Evolutionary conservation across 768 basidiomycete genomes (phyloP).

Genomic region (Termitomyces sp.): DNA sequence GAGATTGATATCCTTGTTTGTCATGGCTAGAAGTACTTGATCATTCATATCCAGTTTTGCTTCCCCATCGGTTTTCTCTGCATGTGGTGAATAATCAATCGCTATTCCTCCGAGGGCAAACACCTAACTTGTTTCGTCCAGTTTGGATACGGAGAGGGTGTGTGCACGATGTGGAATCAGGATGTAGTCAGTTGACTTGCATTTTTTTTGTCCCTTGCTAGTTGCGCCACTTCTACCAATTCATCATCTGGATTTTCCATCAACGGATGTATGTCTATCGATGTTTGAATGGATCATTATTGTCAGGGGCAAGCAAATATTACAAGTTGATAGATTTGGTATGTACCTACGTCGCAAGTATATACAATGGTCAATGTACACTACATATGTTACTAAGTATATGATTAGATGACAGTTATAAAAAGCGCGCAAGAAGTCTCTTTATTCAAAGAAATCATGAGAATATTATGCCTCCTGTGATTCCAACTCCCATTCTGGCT

Average conservation of each 20-base stretch:
- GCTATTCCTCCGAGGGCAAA: background rate
- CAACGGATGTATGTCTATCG: too few relatives aligned
- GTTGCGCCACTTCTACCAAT: background rate
- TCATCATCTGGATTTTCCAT: background rate
- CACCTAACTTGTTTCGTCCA: background rate
- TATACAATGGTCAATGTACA: background rate
- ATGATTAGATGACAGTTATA: background rate
- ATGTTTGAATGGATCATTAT: too few relatives aligned
- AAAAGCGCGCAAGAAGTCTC: background rate
- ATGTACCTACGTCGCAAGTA: too few relatives aligned
- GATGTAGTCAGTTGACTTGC: slow-evolving; percentile 10
- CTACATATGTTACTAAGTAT: background rate
- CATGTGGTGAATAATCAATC: slow-evolving; percentile 16
- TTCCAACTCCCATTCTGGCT: slow-evolving; percentile 22
- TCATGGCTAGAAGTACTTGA: background rate
- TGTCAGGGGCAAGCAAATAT: background rate
- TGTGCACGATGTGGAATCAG: slow-evolving; percentile 27
- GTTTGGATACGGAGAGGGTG: slow-evolving; percentile 24
- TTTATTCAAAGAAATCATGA: background rate
- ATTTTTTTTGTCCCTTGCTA: background rate
- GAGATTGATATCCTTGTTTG: background rate
- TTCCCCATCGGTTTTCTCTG: slow-evolving; percentile 21
- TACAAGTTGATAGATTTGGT: background rate
- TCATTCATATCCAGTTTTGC: slow-evolving; percentile 10
- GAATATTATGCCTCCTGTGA: slow-evolving; percentile 14